These are phyloP conservation scores for Xylariaceae sp. DNA, from an alignment of 2,329 filamentous ascomycete species.

Conservation along the genomic window DNA sequence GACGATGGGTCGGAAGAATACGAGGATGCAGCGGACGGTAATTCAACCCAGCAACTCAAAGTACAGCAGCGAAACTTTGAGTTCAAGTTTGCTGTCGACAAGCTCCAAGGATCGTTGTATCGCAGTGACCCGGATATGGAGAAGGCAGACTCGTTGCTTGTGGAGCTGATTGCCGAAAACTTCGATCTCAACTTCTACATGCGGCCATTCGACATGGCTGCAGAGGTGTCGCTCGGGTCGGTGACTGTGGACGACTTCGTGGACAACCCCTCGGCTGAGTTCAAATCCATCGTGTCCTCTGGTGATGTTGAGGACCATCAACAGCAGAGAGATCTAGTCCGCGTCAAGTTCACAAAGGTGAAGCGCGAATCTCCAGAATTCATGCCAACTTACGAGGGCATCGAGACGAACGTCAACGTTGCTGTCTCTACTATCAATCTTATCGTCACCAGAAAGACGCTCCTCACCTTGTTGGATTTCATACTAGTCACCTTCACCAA, in stretches of 20 bases:
- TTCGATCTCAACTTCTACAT: constrained; percentile 86
- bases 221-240: constrained; percentile 80
- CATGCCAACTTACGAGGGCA: constrained; percentile 80
- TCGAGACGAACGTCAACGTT: constrained; percentile 88
- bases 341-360: constrained; percentile 82
- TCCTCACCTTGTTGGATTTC: constrained; percentile 90
- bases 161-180: constrained; percentile 82
- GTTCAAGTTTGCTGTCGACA: constrained; percentile 93
- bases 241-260: constrained; percentile 93
- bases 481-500: constrained; percentile 84
- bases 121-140: constrained; percentile 72
- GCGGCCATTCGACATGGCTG: constrained; percentile 84
- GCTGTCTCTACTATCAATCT: constrained; percentile 93
- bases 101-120: constrained; percentile 86
- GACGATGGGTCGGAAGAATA: constrained; percentile 58
- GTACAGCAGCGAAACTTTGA: constrained; percentile 89
- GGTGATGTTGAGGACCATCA: constrained; percentile 63
- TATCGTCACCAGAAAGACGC: constrained; percentile 84
- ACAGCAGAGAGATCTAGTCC: constrained; percentile 73
- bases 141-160: constrained; percentile 72
- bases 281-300: constrained; percentile 96
- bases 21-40: constrained; percentile 57
- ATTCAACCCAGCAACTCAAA: constrained; percentile 51
- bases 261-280: constrained; percentile 78
- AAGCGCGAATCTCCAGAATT: constrained; percentile 91